Evolutionary conservation across 164 flowering plant species (phyloP).

Genomic region (Stephania yunnanensis): DNA sequence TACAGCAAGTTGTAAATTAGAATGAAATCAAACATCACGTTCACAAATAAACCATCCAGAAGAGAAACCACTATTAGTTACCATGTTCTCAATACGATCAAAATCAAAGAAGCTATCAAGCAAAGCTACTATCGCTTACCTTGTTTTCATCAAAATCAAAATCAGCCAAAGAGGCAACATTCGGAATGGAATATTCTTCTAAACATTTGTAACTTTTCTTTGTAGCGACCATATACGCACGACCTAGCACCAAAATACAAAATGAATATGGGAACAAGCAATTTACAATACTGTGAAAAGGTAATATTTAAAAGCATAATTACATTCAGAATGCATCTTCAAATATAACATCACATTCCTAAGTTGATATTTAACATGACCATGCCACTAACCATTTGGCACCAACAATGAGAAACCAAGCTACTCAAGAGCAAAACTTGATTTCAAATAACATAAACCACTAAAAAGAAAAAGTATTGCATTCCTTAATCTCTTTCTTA

Average conservation of each 20-base stretch:
- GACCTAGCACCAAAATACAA: constrained; percentile 37
- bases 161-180: constrained; percentile 48
- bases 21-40: background rate
- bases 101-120: constrained; percentile 25
- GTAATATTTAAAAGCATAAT: background rate
- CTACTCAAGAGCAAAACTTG: background rate
- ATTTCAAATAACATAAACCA: background rate
- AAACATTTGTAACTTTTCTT: constrained; percentile 64
- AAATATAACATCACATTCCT: background rate
- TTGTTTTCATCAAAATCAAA: constrained; percentile 95
- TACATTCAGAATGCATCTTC: background rate
- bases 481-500: no score
- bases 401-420: background rate
- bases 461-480: background rate
- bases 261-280: background rate
- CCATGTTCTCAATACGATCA: constrained; percentile 94
- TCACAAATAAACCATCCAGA: background rate
- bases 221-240: constrained; percentile 84
- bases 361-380: background rate
- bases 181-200: constrained; percentile 56
- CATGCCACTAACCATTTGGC: background rate
- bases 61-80: constrained; percentile 16
- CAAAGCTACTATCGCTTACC: constrained; percentile 34
- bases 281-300: background rate
- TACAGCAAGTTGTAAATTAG: background rate